Evolutionary conservation across 2,329 filamentous ascomycete genomes (phyloP).

Genomic region (Pyricularia grisea): DNA sequence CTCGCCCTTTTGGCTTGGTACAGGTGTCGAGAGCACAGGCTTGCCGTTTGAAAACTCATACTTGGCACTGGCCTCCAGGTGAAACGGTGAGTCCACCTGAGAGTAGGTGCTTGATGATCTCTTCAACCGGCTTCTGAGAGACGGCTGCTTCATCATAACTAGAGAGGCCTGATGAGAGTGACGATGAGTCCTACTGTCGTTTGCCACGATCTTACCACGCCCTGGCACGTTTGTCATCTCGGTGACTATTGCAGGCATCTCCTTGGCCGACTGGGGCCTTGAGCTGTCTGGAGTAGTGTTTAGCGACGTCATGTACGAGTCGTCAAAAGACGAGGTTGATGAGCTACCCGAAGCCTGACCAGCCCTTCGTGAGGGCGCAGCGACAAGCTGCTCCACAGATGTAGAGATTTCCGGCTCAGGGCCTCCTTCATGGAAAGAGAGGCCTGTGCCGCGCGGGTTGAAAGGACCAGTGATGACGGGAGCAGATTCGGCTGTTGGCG

Average conservation of each 20-base stretch:
- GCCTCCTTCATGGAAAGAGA: conserved; percentile 5
- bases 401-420: neutral
- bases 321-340: conserved; percentile 31
- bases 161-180: neutral
- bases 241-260: conserved; percentile 14
- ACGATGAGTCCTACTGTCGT: conserved; percentile 2
- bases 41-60: neutral
- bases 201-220: neutral
- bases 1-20: neutral
- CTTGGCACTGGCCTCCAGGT: neutral
- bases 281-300: conserved; percentile 31
- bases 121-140: neutral
- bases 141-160: conserved; percentile 2
- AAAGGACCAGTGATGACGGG: conserved; percentile 2
- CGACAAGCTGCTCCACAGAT: neutral
- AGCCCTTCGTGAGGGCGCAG: neutral
- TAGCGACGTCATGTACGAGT: conserved; percentile 24
- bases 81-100: neutral
- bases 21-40: neutral
- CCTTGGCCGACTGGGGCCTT: conserved; percentile 30
- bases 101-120: conserved; percentile 4
- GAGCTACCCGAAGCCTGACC: conserved; percentile 17
- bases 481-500: neutral
- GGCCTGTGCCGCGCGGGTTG: neutral
- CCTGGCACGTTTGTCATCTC: conserved; percentile 5